Evolutionary conservation across 2,329 filamentous ascomycete genomes (phyloP).

Genomic region (Penicillium expansum): DNA sequence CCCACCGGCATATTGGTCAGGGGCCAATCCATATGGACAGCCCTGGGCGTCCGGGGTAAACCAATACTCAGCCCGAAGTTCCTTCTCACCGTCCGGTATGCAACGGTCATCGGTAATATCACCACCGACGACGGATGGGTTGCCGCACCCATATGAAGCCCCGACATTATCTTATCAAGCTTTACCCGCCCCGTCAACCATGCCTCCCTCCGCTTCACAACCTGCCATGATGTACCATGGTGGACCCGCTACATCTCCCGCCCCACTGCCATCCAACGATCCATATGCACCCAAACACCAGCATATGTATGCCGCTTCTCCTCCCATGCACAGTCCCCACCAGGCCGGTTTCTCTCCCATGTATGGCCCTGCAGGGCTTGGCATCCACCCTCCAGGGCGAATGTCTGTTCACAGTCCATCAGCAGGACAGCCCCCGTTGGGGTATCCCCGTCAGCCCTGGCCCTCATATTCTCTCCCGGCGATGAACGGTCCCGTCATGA

Average conservation of each 20-base stretch:
- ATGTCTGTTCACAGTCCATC: constrained; percentile 55
- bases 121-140: constrained; percentile 59
- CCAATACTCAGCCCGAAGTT: constrained; percentile 47
- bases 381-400: constrained; percentile 44
- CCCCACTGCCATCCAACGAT: constrained; percentile 56
- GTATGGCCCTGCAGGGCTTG: constrained; percentile 42
- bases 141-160: constrained; percentile 68
- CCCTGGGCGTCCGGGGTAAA: constrained; percentile 44
- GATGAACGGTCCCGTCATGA: constrained; percentile 68
- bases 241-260: constrained; percentile 44
- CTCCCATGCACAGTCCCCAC: constrained; percentile 52
- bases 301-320: constrained; percentile 39
- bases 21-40: constrained; percentile 56
- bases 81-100: constrained; percentile 59
- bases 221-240: constrained; percentile 45
- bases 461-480: constrained; percentile 58
- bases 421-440: constrained; percentile 37
- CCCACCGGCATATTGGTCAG: constrained; percentile 61
- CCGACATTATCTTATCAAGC: constrained; percentile 59
- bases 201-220: constrained; percentile 30
- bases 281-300: constrained; percentile 56
- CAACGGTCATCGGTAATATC: constrained; percentile 55
- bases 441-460: constrained; percentile 45
- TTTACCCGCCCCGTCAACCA: constrained; percentile 52
- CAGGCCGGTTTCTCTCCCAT: constrained; percentile 44